Conservation (phyloP, 352 stramenopile species). For the Globisporangium cederbergense region DNA sequence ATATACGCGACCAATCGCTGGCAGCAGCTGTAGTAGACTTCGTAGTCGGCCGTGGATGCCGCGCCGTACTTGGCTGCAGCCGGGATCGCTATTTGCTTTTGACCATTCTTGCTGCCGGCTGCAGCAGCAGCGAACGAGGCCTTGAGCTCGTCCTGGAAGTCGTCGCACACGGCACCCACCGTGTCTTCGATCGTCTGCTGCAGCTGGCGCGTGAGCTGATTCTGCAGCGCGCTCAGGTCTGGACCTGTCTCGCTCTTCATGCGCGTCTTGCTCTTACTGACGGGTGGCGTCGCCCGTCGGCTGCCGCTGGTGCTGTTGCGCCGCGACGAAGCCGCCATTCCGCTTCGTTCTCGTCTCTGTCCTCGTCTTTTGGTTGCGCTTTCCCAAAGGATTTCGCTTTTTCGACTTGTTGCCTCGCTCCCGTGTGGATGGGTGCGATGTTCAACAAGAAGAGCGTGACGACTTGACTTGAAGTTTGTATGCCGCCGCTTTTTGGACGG, state of each 20-base stretch:
- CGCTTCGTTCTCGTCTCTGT: neutral
- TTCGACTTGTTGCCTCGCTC: neutral
- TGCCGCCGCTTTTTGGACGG: neutral
- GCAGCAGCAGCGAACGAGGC: neutral
- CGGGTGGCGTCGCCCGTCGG: neutral
- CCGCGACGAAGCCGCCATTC: constrained; percentile 6
- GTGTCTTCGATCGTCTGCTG: constrained; percentile 44
- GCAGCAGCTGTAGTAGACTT: constrained; percentile 58
- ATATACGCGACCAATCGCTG: constrained; percentile 63
- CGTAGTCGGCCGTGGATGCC: constrained; percentile 36
- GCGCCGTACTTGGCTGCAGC: constrained; percentile 13
- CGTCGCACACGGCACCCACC: constrained; percentile 45
- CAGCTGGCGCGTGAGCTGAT: constrained; percentile 38
- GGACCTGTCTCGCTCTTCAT: constrained; percentile 7
- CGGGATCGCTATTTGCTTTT: constrained; percentile 17
- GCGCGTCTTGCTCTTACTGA: constrained; percentile 8
- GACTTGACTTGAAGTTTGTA: neutral
- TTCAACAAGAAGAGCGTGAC: neutral
- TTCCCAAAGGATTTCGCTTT: neutral
- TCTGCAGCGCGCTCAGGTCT: constrained; percentile 25
- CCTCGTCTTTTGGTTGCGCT: neutral
- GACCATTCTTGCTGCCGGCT: neutral
- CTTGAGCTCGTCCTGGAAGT: constrained; percentile 27
- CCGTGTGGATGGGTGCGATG: neutral
- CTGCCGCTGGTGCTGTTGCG: neutral